Evolutionary conservation across 345 rosid genomes (phyloP), one percentile per base, ranked within the genome.

Genomic region (Noccaea caerulescens): DNA sequence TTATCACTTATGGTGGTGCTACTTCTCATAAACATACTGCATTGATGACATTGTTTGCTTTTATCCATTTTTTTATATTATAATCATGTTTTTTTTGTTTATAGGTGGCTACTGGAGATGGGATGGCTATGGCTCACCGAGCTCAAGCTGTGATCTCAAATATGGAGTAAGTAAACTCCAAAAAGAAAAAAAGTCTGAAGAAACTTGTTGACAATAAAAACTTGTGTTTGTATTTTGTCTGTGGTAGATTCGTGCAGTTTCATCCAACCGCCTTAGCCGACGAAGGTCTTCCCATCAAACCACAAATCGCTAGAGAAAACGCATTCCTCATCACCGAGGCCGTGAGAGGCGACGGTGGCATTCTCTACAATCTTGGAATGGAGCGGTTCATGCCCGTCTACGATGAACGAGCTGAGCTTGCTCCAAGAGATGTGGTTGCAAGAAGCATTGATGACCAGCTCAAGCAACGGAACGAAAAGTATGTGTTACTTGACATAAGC

Each of bases 221-320:
- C 65, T 34, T 53, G 38, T 67, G 20, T 53, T 55, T 59, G 38
- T 53, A n/a, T 45, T 16, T 20, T 20, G 58, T 69, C 11, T 55
- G 44, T 58, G 68, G 61, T 69, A 86, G 99, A 76, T 94, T 94
- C 68, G 99, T 94, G 72, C 97, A 91, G 82, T 94, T 94, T 79
- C 99, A 94, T 73, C 99, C 99, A 3, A 94, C 97, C 63, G 96
- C 99, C 73, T 82, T 94, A 75, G 97, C 99, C 18, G 99, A 89
- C 12, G 90, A 91, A 82, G 99, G 99, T 57, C 95, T 94, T 68
- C 96, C 97, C 41, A 72, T 83, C 63, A 81, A 86, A 79, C 90
- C 88, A 25, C 72, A 47, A 34, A 85, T 66, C 45, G 55, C 84
- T 45, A 85, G 96, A 68, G 95, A 88, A 67, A 91, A 91, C n/a